Evolutionary conservation across 768 basidiomycete genomes (phyloP).

Genomic region (Porphyrellus cyaneotinctus): DNA sequence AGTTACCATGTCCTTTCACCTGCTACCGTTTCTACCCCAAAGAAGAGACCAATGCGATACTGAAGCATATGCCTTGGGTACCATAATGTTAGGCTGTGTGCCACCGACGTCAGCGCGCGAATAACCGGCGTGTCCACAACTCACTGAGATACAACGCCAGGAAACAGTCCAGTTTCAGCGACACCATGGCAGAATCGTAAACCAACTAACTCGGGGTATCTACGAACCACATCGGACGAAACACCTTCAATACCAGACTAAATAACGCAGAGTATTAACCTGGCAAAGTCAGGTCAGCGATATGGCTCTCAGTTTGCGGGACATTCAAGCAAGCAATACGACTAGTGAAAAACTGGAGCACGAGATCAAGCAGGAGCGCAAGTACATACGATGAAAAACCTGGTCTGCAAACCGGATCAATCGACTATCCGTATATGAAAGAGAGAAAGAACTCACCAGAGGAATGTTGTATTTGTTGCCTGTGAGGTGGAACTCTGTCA

Average conservation of each 20-base stretch:
- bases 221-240: constrained; percentile 45
- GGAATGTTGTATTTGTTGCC: constrained; percentile 65
- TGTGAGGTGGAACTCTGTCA: constrained; percentile 49
- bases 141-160: constrained; percentile 72
- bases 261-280: background rate
- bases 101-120: background rate
- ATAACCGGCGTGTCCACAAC: constrained; percentile 9
- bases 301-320: constrained; percentile 53
- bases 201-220: constrained; percentile 60
- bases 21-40: constrained; percentile 59
- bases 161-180: constrained; percentile 68
- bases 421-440: background rate
- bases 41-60: constrained; percentile 59
- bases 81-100: constrained; percentile 59
- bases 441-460: constrained; percentile 40
- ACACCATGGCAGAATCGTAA: constrained; percentile 57
- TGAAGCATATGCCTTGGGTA: constrained; percentile 62
- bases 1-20: constrained; percentile 25
- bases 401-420: constrained; percentile 40
- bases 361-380: background rate
- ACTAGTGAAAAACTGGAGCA: constrained; percentile 4
- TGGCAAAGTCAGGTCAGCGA: background rate
- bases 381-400: constrained; percentile 63
- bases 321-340: constrained; percentile 50
- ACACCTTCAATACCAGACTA: constrained; percentile 48